Evolutionary conservation across 495 filamentous ascomycete genomes (phyloP).

Genomic region (Wilcoxina mikolae): DNA sequence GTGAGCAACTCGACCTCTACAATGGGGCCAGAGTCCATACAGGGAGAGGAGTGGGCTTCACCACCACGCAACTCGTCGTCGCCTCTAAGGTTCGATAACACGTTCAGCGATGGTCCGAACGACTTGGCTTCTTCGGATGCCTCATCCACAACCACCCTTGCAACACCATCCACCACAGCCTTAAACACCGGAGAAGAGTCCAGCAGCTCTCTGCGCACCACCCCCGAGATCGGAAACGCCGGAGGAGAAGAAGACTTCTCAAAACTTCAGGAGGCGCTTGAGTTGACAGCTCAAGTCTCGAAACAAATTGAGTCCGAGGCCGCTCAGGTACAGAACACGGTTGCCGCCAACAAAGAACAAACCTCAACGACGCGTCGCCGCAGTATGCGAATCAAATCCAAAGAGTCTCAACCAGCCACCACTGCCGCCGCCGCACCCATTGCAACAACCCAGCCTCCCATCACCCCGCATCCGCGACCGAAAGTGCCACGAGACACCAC

Average conservation of each 20-base stretch:
- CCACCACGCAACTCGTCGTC: neutral
- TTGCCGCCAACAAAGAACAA: neutral
- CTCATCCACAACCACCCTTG: slow-evolving; percentile 5
- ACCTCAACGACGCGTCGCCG: slow-evolving; percentile 3
- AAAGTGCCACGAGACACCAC: neutral
- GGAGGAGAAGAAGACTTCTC: neutral
- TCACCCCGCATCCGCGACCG: neutral
- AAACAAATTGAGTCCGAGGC: slow-evolving; percentile 5
- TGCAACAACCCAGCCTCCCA: neutral
- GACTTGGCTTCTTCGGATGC: slow-evolving; percentile 3
- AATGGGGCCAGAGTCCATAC: neutral
- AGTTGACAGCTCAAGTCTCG: slow-evolving; percentile 1
- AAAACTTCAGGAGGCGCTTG: neutral
- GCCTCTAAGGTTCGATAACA: neutral
- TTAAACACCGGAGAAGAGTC: neutral
- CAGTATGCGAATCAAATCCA: slow-evolving; percentile 1
- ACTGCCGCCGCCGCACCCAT: neutral
- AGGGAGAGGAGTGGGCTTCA: neutral
- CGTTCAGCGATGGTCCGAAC: neutral
- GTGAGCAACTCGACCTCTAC: neutral
- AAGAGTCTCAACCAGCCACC: neutral
- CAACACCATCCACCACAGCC: neutral
- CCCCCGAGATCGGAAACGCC: neutral
- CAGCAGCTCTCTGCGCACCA: slow-evolving; percentile 4
- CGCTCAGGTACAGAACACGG: slow-evolving; percentile 1